Conservation (phyloP, 768 basidiomycete species). For the Leccinum rimulosum region DNA sequence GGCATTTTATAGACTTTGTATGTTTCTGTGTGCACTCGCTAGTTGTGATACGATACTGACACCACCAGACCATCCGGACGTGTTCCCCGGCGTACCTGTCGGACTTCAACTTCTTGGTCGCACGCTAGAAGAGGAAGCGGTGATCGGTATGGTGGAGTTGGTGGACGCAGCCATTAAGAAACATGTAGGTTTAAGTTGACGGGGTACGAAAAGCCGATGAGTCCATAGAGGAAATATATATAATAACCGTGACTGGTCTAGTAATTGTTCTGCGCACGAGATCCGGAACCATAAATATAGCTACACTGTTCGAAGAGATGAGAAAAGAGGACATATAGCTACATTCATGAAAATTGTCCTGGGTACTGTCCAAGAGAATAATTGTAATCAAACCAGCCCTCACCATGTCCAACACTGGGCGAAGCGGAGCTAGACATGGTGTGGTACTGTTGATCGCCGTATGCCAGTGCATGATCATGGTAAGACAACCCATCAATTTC, state of each 20-base stretch:
- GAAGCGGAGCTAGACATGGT: background rate
- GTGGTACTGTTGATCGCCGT: slow-evolving; percentile 1
- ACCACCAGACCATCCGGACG: slow-evolving; percentile 41
- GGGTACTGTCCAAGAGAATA: background rate
- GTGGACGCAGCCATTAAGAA: slow-evolving; percentile 38
- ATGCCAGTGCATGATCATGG: background rate
- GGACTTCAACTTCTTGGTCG: slow-evolving; percentile 48
- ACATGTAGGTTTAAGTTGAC: background rate
- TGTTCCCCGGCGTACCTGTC: slow-evolving; percentile 45
- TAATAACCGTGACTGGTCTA: background rate
- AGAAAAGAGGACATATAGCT: background rate
- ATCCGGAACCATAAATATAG: background rate
- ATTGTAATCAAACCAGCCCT: background rate
- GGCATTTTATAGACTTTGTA: slow-evolving; percentile 44
- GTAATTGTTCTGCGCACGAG: background rate
- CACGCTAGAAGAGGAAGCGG: slow-evolving; percentile 51
- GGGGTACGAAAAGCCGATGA: background rate
- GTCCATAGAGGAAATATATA: background rate
- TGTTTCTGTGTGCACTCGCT: slow-evolving; percentile 12
- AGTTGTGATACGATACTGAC: background rate
- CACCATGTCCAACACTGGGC: background rate
- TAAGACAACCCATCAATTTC: background rate
- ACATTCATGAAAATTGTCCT: background rate
- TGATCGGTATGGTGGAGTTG: slow-evolving; percentile 47
- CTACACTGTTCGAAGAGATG: background rate